Base-by-base conservation (phyloP, 768 basidiomycete species). In the Podaxis sp. region DNA sequence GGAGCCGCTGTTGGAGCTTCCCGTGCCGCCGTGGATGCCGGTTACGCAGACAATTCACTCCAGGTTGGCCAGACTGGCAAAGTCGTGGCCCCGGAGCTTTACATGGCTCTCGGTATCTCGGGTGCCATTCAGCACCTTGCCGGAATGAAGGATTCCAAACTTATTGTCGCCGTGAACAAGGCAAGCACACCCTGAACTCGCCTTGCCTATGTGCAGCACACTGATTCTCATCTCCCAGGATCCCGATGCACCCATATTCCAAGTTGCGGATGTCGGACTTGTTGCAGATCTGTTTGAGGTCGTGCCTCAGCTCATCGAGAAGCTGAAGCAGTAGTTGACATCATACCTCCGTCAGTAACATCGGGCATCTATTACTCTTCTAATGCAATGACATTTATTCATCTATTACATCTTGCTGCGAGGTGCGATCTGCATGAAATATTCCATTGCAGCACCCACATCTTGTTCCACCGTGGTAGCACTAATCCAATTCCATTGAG, bases 61-160 rank as follows among this genome's bases (percentile, higher is more conserved):
- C 97, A 99, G 76, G 97, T 99, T n/a, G 97, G 97, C 24, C 97
- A 99, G 80, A 99, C 97, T 0, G 97, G 97, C 60, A 99, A 99
- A 77, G 92, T 99, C 39, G 96, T 99, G 48, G 96, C 97, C 2
- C 96, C 97, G 0, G 93, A 96, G 72, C 79, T 99, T 58, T 99
- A 99, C 76, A 85, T 99, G 76, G 97, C 97, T 3, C 76, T 99
- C 54, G 97, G 97, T 56, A 99, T 99, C 68, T 97, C 95, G 8
- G 97, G 97, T 17, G 97, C 97, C 13, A 99, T 99, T 69, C 97
- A 99, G 77, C 97, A 99, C 79, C 80, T 99, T 59, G 97, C 97
- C 22, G 97, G 97, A 8, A 99, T 99, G 97, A 99, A 99, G 74
- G 97, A 98, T 70, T 95, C 93, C 11, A 99, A 99, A 79, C 81